phyloP scores from a whole-genome alignment of 257 asterid species.

The Solanum ossicruentum region DNA sequence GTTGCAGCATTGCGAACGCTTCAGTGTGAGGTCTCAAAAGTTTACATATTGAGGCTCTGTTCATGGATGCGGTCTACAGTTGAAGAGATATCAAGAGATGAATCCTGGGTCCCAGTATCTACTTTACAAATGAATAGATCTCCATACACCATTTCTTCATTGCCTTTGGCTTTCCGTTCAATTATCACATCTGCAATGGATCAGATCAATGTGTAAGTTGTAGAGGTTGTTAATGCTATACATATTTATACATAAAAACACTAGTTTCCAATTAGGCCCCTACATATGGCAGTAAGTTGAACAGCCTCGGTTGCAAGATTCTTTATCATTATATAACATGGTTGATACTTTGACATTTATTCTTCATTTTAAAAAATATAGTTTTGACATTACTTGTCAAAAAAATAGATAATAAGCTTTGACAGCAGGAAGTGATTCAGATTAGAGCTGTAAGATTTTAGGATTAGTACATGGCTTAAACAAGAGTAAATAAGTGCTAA shows the following conservation, averaged over 20 bases:
- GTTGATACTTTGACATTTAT: neutral
- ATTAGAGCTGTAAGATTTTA: neutral
- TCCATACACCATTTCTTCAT: slow-evolving; percentile 73
- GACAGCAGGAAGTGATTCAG: neutral
- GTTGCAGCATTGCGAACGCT: slow-evolving; percentile 69
- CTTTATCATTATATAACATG: neutral
- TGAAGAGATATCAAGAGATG: slow-evolving; percentile 79
- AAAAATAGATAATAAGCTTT: neutral
- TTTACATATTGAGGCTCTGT: slow-evolving; percentile 80
- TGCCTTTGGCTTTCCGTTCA: slow-evolving; percentile 80
- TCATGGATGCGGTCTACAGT: slow-evolving; percentile 93
- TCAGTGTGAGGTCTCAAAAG: slow-evolving; percentile 74
- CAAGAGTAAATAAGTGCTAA: neutral
- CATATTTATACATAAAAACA: neutral
- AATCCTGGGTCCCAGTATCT: slow-evolving; percentile 87
- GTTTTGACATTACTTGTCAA: neutral
- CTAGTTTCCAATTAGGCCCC: neutral
- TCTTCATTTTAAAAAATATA: neutral
- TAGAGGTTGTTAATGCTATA: neutral
- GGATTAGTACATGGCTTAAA: neutral
- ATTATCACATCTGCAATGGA: slow-evolving; percentile 77
- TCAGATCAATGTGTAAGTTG: slow-evolving; percentile 73
- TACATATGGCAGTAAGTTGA: neutral
- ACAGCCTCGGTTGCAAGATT: neutral
- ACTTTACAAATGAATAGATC: slow-evolving; percentile 88